These are phyloP conservation scores for Phytophthora cajani DNA, from an alignment of 352 stramenopile genomes.

Conservation along the genomic window DNA sequence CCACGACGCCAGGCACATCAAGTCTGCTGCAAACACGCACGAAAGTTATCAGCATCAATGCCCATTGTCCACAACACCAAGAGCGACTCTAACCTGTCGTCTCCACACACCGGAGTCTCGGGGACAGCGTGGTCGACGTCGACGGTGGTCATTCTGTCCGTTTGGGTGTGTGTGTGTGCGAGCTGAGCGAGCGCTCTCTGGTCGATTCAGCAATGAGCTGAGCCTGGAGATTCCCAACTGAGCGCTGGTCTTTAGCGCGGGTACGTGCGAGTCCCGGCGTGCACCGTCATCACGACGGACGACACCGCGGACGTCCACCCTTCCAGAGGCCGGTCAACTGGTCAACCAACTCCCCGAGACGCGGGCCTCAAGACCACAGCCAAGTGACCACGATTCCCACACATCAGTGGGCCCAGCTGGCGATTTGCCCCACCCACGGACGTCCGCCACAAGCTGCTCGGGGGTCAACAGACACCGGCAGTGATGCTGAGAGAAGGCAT, in stretches of 20 bases:
- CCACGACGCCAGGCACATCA: slow-evolving; percentile 67
- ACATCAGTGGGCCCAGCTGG: slow-evolving; percentile 27
- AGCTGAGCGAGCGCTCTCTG: slow-evolving; percentile 12
- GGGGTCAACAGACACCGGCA: neutral
- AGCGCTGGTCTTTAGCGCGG: slow-evolving; percentile 28
- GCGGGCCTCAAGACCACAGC: neutral
- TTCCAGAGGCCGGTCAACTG: slow-evolving; percentile 19
- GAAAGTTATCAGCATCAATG: no score
- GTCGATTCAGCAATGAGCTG: slow-evolving; percentile 20
- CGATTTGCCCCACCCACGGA: slow-evolving; percentile 20
- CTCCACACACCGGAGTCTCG: slow-evolving; percentile 12
- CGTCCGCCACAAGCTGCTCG: slow-evolving; percentile 8
- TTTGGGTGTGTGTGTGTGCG: neutral
- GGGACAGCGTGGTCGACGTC: slow-evolving; percentile 14
- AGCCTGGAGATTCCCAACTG: slow-evolving; percentile 26
- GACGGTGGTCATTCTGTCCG: slow-evolving; percentile 30
- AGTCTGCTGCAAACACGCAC: slow-evolving; percentile 38
- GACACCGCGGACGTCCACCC: slow-evolving; percentile 26
- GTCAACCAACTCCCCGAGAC: slow-evolving; percentile 17
- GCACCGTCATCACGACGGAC: slow-evolving; percentile 31
- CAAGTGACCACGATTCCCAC: slow-evolving; percentile 16
- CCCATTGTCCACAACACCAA: neutral
- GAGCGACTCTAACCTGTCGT: slow-evolving; percentile 22
- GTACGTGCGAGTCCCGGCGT: slow-evolving; percentile 31
- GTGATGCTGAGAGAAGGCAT: neutral